phyloP scores from a whole-genome alignment of 805 yeast genomes.

The Sungouiella thailandica region DNA sequence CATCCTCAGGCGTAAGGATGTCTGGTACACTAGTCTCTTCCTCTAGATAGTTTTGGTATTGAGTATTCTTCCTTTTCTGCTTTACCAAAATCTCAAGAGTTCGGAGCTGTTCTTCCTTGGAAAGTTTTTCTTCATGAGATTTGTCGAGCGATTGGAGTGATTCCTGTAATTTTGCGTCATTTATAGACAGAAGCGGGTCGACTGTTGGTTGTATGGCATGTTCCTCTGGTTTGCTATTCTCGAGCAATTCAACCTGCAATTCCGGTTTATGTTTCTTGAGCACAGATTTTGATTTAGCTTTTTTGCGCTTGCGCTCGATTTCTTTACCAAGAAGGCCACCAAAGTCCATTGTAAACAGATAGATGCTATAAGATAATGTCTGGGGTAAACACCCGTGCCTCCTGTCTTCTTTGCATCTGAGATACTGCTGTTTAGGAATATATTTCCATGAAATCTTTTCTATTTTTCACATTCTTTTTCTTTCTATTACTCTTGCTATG shows the following conservation, averaged over 20 bases:
- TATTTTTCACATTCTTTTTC: too few relatives aligned
- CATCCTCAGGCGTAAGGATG: constrained; percentile 23
- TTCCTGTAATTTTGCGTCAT: constrained; percentile 4
- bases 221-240: neutral
- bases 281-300: neutral
- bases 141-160: constrained; percentile 7
- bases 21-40: constrained; percentile 18
- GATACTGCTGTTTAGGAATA: too few relatives aligned
- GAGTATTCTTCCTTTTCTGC: constrained; percentile 13
- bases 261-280: neutral
- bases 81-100: constrained; percentile 16
- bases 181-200: constrained; percentile 1
- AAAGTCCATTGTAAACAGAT: constrained; percentile 11
- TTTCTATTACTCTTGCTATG: too few relatives aligned
- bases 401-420: neutral
- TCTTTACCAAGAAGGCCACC: constrained; percentile 8
- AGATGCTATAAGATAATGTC: constrained; percentile 2
- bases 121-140: constrained; percentile 6
- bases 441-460: too few relatives aligned
- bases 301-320: constrained; percentile 12
- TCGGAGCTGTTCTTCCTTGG: constrained; percentile 15
- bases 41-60: constrained; percentile 23
- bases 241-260: too few relatives aligned
- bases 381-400: constrained; percentile 4
- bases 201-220: neutral